phyloP scores from a whole-genome alignment of 2,329 filamentous ascomycete species.

The Pyrenophora graminea region DNA sequence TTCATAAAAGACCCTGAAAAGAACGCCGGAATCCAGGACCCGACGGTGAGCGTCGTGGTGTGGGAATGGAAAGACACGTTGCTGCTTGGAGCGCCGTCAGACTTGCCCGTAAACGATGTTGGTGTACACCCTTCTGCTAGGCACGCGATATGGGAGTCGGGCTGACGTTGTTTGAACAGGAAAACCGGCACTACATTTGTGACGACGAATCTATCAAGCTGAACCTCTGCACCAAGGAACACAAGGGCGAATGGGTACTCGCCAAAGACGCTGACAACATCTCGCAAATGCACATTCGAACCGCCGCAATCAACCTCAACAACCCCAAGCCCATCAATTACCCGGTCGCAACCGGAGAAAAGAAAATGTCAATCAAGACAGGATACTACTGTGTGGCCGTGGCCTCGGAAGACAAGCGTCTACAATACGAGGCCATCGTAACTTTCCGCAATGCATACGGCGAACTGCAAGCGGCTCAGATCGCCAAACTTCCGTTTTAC shows the following conservation, averaged over 20 bases:
- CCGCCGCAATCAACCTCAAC: constrained; percentile 80
- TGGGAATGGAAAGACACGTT: constrained; percentile 92
- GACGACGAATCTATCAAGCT: constrained; percentile 69
- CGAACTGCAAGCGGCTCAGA: constrained; percentile 92
- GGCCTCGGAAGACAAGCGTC: constrained; percentile 65
- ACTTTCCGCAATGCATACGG: constrained; percentile 97
- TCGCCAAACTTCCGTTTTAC: constrained; percentile 96
- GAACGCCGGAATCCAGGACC: constrained; percentile 66
- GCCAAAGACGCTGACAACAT: constrained; percentile 72
- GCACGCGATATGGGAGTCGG: neutral
- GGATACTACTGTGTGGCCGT: constrained; percentile 96
- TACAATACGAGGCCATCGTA: constrained; percentile 77
- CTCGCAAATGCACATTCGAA: constrained; percentile 74
- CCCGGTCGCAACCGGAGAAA: constrained; percentile 60
- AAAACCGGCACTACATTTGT: constrained; percentile 72
- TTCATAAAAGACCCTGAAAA: constrained; percentile 63
- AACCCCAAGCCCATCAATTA: constrained; percentile 77
- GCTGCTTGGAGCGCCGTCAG: constrained; percentile 69
- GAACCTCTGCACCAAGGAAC: constrained; percentile 73
- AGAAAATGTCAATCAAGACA: constrained; percentile 62
- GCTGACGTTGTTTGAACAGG: constrained; percentile 24
- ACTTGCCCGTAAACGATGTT: constrained; percentile 35
- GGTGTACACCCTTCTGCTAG: constrained; percentile 11
- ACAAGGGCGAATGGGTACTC: constrained; percentile 84
- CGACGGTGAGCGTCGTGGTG: constrained; percentile 80